These are phyloP conservation scores for Polygonum maritimum DNA, from an alignment of 148 eudicot genomes.

Conservation along the genomic window DNA sequence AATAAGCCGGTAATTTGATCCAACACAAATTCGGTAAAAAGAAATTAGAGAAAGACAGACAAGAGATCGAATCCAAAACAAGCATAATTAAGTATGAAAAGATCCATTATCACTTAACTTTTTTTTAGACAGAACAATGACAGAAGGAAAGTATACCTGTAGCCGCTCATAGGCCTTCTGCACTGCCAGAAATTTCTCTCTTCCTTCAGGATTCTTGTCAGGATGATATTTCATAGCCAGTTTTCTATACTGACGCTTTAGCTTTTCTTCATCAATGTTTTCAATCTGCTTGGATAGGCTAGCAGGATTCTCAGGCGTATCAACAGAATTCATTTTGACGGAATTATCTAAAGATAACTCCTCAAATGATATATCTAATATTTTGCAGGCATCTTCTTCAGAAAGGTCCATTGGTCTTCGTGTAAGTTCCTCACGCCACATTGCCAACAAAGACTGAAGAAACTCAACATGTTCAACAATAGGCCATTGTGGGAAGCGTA, in stretches of 20 bases:
- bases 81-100: background rate
- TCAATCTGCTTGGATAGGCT: slow-evolving; percentile 70
- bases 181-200: slow-evolving; percentile 95
- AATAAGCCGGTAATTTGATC: background rate
- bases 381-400: slow-evolving; percentile 97
- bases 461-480: slow-evolving; percentile 99
- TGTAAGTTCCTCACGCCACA: slow-evolving; percentile 99
- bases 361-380: slow-evolving; percentile 78
- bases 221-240: slow-evolving; percentile 98
- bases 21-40: background rate
- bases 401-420: slow-evolving; percentile 99
- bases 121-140: slow-evolving; percentile 4
- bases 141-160: slow-evolving; percentile 45
- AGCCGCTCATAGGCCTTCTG: slow-evolving; percentile 98
- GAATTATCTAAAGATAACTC: slow-evolving; percentile 72
- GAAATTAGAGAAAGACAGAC: background rate
- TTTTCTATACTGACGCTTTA: slow-evolving; percentile 92
- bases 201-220: slow-evolving; percentile 98
- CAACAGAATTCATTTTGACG: slow-evolving; percentile 25
- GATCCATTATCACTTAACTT: background rate
- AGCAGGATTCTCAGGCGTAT: slow-evolving; percentile 47
- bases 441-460: slow-evolving; percentile 83
- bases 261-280: slow-evolving; percentile 96
- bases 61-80: background rate
- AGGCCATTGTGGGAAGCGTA: slow-evolving; percentile 95